phyloP scores from a whole-genome alignment of 257 asterid species.

The Haberlea rhodopensis region DNA sequence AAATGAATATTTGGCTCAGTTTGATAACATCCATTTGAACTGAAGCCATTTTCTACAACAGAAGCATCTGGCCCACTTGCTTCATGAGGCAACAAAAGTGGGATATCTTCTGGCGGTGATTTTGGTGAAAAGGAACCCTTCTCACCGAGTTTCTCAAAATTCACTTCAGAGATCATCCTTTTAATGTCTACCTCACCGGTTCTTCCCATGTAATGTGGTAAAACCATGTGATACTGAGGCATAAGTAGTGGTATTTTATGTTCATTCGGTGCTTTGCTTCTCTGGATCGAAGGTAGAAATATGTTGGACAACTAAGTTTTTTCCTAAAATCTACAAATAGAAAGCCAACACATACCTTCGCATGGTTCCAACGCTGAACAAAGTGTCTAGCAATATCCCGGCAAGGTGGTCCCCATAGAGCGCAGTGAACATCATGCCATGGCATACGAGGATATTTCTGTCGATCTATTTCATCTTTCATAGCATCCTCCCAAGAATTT shows the following conservation, averaged over 20 bases:
- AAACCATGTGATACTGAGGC: constrained; percentile 97
- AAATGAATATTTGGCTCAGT: constrained; percentile 26
- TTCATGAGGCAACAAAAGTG: constrained; percentile 88
- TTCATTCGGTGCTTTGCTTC: constrained; percentile 85
- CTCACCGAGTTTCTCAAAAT: constrained; percentile 36
- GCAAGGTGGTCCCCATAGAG: constrained; percentile 97
- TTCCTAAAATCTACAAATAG: constrained; percentile 11
- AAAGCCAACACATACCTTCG: constrained; percentile 55
- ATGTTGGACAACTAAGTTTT: constrained; percentile 32
- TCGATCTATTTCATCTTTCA: constrained; percentile 86
- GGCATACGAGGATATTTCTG: constrained; percentile 93
- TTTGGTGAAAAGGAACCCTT: constrained; percentile 52
- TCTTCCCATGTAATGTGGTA: constrained; percentile 95
- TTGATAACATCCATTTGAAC: constrained; percentile 25
- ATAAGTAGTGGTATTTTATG: constrained; percentile 83
- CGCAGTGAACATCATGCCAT: constrained; percentile 99
- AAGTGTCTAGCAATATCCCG: constrained; percentile 95
- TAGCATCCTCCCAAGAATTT: constrained; percentile 90
- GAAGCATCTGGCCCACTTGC: constrained; percentile 46
- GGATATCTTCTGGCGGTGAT: constrained; percentile 75
- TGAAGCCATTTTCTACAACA: constrained; percentile 32
- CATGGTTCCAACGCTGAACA: constrained; percentile 98
- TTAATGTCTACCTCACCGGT: constrained; percentile 48
- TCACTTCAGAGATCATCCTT: constrained; percentile 34
- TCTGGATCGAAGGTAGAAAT: constrained; percentile 44